Percentiles rank a stretch among this genome's conserved stretches.
Evolutionary conservation across 1,284 basidiomycete species (phyloP).

Genomic region (Leccinum variabile): DNA sequence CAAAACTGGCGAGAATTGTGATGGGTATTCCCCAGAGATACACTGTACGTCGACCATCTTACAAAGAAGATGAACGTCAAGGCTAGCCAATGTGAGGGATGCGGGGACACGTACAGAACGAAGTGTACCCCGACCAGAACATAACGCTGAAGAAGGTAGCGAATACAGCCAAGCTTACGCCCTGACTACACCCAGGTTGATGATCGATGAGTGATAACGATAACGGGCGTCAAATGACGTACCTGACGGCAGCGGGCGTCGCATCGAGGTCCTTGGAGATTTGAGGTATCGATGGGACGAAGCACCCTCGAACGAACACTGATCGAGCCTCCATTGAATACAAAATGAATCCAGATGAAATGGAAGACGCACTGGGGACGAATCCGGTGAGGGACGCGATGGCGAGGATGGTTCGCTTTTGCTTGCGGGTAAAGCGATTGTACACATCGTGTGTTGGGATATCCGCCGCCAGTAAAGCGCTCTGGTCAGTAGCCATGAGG

Average conservation of each 20-base stretch:
- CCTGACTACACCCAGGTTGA: conserved; percentile 20
- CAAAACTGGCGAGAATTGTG: conserved; percentile 43
- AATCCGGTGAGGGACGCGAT: conserved; percentile 39
- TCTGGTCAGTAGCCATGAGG: neutral
- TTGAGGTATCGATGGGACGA: conserved; percentile 49
- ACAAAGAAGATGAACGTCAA: conserved; percentile 6
- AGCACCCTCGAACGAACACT: conserved; percentile 48
- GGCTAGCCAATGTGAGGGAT: neutral
- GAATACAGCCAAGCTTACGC: conserved; percentile 29
- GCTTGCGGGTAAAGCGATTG: conserved; percentile 38
- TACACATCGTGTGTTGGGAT: conserved; percentile 36
- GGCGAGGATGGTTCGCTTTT: conserved; percentile 41
- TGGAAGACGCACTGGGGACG: conserved; percentile 23
- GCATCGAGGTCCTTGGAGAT: conserved; percentile 44
- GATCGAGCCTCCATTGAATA: neutral
- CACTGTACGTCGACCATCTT: conserved; percentile 44
- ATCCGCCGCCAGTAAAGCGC: neutral
- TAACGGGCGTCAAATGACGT: conserved; percentile 17
- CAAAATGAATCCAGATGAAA: neutral
- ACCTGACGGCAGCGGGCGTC: conserved; percentile 41
- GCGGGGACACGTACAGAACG: conserved; percentile 29
- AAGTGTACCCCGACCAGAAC: conserved; percentile 28
- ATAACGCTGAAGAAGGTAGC: conserved; percentile 26
- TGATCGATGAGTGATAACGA: neutral
- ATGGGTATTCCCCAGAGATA: conserved; percentile 50